These are phyloP conservation scores for Phanerochaete sordida DNA, from an alignment of 768 basidiomycete species.

Conservation along the genomic window DNA sequence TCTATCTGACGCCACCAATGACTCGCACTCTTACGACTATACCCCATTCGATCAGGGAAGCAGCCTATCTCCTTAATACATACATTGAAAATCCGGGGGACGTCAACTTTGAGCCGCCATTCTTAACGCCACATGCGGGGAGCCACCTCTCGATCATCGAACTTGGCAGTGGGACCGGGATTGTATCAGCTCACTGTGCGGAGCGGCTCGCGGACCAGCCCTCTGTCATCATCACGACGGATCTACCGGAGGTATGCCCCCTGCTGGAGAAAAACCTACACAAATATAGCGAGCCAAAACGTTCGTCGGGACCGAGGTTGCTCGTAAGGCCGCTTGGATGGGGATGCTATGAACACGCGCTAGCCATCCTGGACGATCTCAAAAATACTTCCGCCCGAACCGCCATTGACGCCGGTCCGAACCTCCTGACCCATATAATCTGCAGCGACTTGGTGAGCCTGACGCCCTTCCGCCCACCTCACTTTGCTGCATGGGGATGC, in stretches of 20 bases:
- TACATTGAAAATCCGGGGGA: constrained; percentile 17
- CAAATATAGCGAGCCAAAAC: not conserved
- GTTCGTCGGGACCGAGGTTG: constrained; percentile 19
- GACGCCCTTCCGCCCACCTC: not conserved
- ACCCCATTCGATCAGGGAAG: constrained; percentile 20
- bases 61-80: constrained; percentile 20
- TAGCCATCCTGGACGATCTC: constrained; percentile 38
- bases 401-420: not conserved
- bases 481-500: not conserved
- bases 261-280: constrained; percentile 42
- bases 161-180: constrained; percentile 76
- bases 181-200: constrained; percentile 50
- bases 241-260: constrained; percentile 70
- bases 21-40: not conserved
- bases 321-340: constrained; percentile 63
- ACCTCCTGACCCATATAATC: constrained; percentile 57
- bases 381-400: not conserved
- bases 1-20: not conserved
- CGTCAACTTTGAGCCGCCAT: constrained; percentile 38
- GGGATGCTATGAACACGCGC: constrained; percentile 52
- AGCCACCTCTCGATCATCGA: constrained; percentile 49
- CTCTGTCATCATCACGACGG: constrained; percentile 53
- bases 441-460: constrained; percentile 79
- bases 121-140: constrained; percentile 6
- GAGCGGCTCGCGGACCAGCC: constrained; percentile 31